Base-by-base conservation (phyloP, 768 basidiomycete species). In the Rhizopogon sp. region DNA sequence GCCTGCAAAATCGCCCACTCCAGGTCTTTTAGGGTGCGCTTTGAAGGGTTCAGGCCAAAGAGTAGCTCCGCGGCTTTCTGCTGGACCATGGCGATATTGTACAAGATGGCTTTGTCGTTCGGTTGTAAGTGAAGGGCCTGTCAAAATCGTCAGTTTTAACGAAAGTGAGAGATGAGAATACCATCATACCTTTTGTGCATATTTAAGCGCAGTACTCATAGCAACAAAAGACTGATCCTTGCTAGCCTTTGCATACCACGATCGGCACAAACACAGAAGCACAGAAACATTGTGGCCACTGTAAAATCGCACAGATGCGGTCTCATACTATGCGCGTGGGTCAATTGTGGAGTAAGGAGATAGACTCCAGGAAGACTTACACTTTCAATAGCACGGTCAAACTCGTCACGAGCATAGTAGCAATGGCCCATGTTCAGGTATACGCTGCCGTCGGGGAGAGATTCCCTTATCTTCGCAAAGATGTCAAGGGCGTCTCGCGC, bases 11-110 rank as follows among this genome's bases (percentile, higher is more conserved):
- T 84, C 2, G 87, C 91, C 44, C 75, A 75, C 57, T 88, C 78
- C 20, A 98, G 77, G 58, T 98, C 93, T 53, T 81, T 83, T 8
- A 94, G 75, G 2, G 88, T 83, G 17, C 96, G 86, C 67, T 93
- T 93, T 28, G 83, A 75, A 1, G 87, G 79, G 1, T 79, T 77
- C 25, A 95, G 72, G 1, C 83, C 78, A 60, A 93, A 86, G 25
- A 98, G 72, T 72, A 98, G 79, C 68, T 98, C 96, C 0, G 93
- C 90, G 0, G 90, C 87, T 70, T 98, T 98, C 68, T 99, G 97
- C 69, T 95, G 87, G 35, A 98, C 93, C 89, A 99, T 95, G 53
- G 96, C 95, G 62, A 98, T 91, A 69, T 99, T 98, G 73, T 95
- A 98, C 42, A 93, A 57, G 50, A 88, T 84, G 3, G 93, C 90